Conservation (phyloP, 441 rosid species). For the Corymbia citriodora region DNA sequence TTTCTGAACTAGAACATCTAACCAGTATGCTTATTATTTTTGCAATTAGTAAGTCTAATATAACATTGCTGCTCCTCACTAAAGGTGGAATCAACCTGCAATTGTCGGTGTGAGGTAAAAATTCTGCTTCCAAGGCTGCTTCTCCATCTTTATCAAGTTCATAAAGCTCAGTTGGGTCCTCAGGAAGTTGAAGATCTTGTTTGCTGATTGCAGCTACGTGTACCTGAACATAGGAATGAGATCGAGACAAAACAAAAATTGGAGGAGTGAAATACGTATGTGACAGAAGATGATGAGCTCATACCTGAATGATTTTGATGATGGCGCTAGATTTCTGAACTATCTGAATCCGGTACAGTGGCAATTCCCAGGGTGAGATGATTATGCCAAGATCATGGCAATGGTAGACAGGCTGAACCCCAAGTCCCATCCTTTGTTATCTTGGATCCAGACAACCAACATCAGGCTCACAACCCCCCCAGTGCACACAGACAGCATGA, state of each 20-base stretch:
- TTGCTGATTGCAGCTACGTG: conserved; percentile 46
- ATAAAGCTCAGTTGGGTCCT: conserved; percentile 33
- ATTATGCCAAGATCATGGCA: conserved; percentile 29
- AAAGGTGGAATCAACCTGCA: conserved; percentile 23
- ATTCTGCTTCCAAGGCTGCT: conserved; percentile 26
- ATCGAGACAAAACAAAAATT: not conserved
- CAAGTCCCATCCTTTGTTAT: conserved; percentile 54
- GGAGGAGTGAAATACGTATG: not conserved
- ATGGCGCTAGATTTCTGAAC: conserved; percentile 29
- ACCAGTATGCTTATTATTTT: too few species aligned
- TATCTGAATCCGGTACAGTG: conserved; percentile 32
- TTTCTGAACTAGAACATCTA: too few species aligned
- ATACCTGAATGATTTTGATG: conserved; percentile 40
- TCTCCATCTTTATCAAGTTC: conserved; percentile 37
- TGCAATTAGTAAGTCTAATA: not conserved
- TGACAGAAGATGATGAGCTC: not conserved
- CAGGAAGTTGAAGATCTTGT: conserved; percentile 41
- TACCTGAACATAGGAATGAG: conserved; percentile 19
- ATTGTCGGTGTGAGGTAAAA: conserved; percentile 37
- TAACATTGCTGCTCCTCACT: not conserved
- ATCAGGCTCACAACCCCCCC: conserved; percentile 41
- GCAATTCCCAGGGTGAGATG: conserved; percentile 25
- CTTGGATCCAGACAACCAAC: conserved; percentile 46
- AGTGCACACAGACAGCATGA: conserved; percentile 26
- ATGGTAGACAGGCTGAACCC: conserved; percentile 26